Base-by-base conservation (phyloP, 805 yeast genomes). In the Pichia insulana region DNA sequence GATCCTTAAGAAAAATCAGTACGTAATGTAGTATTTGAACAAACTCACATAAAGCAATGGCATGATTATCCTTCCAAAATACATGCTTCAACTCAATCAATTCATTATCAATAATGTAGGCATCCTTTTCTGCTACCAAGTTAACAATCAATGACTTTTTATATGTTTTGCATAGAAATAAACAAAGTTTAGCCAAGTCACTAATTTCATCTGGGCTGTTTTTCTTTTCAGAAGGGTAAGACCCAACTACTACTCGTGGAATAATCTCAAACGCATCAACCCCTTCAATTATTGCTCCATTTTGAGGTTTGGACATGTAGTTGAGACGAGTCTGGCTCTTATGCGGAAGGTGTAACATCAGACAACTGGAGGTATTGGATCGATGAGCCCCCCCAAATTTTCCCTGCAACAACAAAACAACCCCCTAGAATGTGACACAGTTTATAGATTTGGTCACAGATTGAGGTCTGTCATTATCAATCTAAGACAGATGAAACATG, bases 21-120 rank as follows among this genome's bases (percentile, higher is more conserved):
- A 88, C 71, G 1, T 68, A 70, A 13, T 58, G 55, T 0, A 78
- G 65, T 4, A 72, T 55, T 2, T 55, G 50, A 4, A 73, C 56
- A 9, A 89, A 53, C n/a, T 71, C 51, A 1, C 58, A 45, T 37
- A 89, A 70, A 2, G 86, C 73, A 0, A 95, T 85, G 0, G 92
- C 78, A 38, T 73, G 71, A 57, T 89, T 96, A 57, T 90, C 97
- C 10, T 78, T 71, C 63, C 83, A 79, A 0, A 88, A 65, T 64
- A 15, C 56, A 46, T 15, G 76, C 71, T 34, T 40, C 25, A 13
- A 59, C 65, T 2, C 47, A 50, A 17, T 68, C 68, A 9, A 36
- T 16, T 11, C 19, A 16, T 4, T 41, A 64, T 16, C 61, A 58
- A 38, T 64, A 63, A 0, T 69, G 69, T 37, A 59, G 37, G n/a